Base-by-base conservation (phyloP, 352 stramenopile species). In the Phytophthora citricola region DNA sequence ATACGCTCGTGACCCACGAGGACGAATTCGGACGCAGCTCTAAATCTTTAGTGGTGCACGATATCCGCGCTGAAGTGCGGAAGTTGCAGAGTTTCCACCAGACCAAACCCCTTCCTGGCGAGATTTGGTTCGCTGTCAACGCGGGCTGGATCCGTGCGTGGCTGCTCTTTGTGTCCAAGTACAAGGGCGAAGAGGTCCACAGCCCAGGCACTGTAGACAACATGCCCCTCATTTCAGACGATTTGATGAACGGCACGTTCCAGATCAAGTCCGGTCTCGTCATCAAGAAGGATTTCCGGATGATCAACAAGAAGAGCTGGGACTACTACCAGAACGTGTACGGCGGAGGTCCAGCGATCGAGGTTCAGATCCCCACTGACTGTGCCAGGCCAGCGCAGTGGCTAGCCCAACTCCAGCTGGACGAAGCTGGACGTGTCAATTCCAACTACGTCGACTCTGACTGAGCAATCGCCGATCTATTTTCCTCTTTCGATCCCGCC, bases 261-360 rank as follows among this genome's bases (percentile, higher is more conserved):
- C 76, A 89, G 62, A 78, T 93, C n/a, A 85, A 82, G 12, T 50
- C 51, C 4, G 66, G 75, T 12, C 67, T 91, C 27, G 53, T 60
- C 9, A 87, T 93, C 52, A 93, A 93, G 72, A 80, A 77, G 57
- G 73, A 93, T 57, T 93, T 91, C 44, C 81, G 85, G 27, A 78
- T 93, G 73, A 91, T 93, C 69, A 93, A 93, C 81, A 83, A 83
- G 64, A 74, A 73, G 47, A 93, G 81, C 64, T 93, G 85, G 85
- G 82, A 91, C 20, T 90, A 78, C 45, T 93, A 93, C 63, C 73
- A 87, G 45, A 71, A 76, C 11, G 63, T 85, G n/a, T 93, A 93
- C 58, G 81, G 81, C 51, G 85, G 85, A 5, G 83, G 85, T 0
- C 85, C 85, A 8, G 82, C 81, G 22, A 87, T 93, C 38, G 77